Evolutionary conservation across 2,329 filamentous ascomycete species (phyloP), one percentile per base, ranked within the genome.

Genomic region (Hirsutella rhossiliensis): DNA sequence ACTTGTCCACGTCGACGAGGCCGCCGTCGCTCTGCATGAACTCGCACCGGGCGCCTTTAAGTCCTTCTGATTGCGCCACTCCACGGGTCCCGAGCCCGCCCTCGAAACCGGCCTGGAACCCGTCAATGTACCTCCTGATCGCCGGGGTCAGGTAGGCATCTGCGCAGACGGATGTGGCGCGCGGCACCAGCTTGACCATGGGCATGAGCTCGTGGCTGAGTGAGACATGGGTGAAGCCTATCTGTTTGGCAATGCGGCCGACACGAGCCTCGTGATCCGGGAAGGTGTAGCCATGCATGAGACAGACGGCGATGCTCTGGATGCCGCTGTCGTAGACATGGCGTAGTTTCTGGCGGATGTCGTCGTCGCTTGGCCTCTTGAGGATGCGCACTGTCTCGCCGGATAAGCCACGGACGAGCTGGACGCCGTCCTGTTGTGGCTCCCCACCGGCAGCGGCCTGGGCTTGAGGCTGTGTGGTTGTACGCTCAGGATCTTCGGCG

Each of bases 321-420:
- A 84, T 72, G 0, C 83, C 82, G 9, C 73, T 65, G 29, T 76
- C 71, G 47, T 76, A 80, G 1, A 87, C 68, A 1, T 67, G 59
- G 51, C 80, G 69, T 9, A 88, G 61, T 47, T 82, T 73, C 3
- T 63, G 51, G 44, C 69, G 62, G 38, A 82, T 74, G n/a, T 65
- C 62, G 0, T 64, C 62, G 38, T 76, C 66, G 28, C 78, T 69
- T 0, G 82, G 78, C 34, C 71, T 64, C 55, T 74, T 69, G 40
- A 88, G 58, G 49, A 87, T 76, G 23, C 83, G 70, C 8, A 88
- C 73, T 0, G 79, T 72, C 60, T 88, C 82, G 1, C 80, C 79
- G 0, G 80, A 80, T 11, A 85, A 64, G 2, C 82, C 83, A 28
- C 69, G 70, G 4, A 85, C 75, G 1, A 94, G 69, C 2, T 82